phyloP scores from a whole-genome alignment of 352 stramenopile species.

The Aphanomyces invadans region DNA sequence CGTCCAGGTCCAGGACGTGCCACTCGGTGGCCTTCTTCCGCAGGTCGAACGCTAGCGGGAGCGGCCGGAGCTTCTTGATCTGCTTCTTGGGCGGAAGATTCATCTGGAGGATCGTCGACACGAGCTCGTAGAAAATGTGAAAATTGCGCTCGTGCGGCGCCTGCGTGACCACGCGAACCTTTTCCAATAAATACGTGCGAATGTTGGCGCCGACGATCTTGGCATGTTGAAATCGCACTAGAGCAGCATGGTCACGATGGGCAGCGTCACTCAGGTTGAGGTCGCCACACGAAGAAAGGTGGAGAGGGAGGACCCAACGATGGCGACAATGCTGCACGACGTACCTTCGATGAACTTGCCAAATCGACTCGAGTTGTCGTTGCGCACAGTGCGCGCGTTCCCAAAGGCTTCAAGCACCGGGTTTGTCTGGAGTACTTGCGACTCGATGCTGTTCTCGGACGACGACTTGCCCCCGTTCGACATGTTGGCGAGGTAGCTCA shows the following conservation, averaged over 20 bases:
- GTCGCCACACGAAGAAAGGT: too few relatives aligned
- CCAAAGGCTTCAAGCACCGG: constrained; percentile 87
- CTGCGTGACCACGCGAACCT: constrained; percentile 85
- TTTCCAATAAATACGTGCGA: constrained; percentile 92
- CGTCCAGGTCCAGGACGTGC: not conserved
- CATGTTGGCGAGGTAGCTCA: constrained; percentile 80
- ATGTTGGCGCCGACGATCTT: constrained; percentile 71
- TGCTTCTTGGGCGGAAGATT: constrained; percentile 22
- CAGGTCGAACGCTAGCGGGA: not conserved
- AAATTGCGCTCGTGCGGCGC: constrained; percentile 72
- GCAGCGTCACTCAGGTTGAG: too few relatives aligned
- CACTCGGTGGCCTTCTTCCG: constrained; percentile 3
- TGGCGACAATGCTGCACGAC: constrained; percentile 38
- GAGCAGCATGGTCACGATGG: too few relatives aligned
- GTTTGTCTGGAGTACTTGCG: constrained; percentile 86
- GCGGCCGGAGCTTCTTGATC: constrained; percentile 7
- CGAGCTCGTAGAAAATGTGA: constrained; percentile 84
- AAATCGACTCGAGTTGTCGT: constrained; percentile 86
- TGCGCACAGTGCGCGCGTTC: constrained; percentile 80
- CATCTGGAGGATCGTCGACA: constrained; percentile 24
- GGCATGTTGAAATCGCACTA: constrained; percentile 25
- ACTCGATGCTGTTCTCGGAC: constrained; percentile 42
- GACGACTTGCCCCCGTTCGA: constrained; percentile 26
- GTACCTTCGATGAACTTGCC: constrained; percentile 83
- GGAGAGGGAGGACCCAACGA: constrained; percentile 26